These are phyloP conservation scores for Lindgomyces ingoldianus DNA, from an alignment of 495 filamentous ascomycete species.

Conservation along the genomic window DNA sequence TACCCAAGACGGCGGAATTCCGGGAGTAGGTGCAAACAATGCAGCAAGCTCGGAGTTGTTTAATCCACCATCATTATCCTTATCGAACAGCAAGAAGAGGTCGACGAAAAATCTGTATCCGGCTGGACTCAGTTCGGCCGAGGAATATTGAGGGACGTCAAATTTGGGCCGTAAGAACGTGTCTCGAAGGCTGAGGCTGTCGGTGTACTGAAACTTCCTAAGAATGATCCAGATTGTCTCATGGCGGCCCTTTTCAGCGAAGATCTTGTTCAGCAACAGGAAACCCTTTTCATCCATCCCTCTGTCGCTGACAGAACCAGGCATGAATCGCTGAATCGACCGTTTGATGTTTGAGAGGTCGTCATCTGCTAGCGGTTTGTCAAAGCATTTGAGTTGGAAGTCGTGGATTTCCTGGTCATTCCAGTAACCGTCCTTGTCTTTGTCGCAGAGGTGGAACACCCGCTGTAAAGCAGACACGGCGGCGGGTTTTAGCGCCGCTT, in stretches of 20 bases:
- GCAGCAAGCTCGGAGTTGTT: conserved; percentile 80
- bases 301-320: conserved; percentile 62
- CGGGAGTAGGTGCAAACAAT: conserved; percentile 91
- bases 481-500: conserved; percentile 78
- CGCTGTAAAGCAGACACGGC: conserved; percentile 81
- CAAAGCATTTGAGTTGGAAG: conserved; percentile 89
- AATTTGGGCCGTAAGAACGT: conserved; percentile 91
- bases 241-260: conserved; percentile 95
- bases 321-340: conserved; percentile 68
- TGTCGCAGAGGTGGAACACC: conserved; percentile 93
- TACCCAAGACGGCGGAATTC: conserved; percentile 79
- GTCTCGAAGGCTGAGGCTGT: conserved; percentile 86
- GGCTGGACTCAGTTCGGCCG: conserved; percentile 89
- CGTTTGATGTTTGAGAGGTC: conserved; percentile 88
- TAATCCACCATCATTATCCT: conserved; percentile 94
- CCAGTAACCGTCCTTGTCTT: conserved; percentile 91
- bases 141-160: conserved; percentile 86
- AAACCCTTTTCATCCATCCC: conserved; percentile 84
- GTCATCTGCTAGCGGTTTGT: conserved; percentile 72
- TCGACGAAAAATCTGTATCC: conserved; percentile 98
- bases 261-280: conserved; percentile 87
- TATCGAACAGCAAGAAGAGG: conserved; percentile 89
- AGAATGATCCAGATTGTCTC: conserved; percentile 98
- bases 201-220: conserved; percentile 94
- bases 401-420: conserved; percentile 87